phyloP scores from a whole-genome alignment of 2,329 filamentous ascomycete genomes.

The Ophiostoma novo-ulmi region DNA sequence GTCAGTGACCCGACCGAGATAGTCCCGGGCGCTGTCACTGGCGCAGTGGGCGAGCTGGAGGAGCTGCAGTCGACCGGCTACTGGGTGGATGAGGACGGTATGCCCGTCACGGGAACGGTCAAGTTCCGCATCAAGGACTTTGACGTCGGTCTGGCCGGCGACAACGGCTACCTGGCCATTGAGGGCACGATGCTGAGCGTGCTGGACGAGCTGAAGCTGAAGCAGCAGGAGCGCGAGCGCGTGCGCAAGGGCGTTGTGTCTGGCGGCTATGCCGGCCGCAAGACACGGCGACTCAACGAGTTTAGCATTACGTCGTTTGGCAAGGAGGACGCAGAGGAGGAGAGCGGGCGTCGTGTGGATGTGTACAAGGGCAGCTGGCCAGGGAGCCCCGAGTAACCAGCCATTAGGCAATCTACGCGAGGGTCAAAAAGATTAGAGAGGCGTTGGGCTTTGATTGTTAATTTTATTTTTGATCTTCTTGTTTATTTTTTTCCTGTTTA shows the following conservation, averaged over 20 bases:
- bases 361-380: constrained; percentile 35
- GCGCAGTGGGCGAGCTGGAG: not conserved
- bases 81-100: constrained; percentile 68
- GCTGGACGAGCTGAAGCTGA: constrained; percentile 58
- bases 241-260: constrained; percentile 35
- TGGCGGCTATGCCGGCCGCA: constrained; percentile 33
- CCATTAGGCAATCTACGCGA: too few species aligned
- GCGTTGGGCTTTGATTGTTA: not conserved
- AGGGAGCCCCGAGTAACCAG: constrained; percentile 29
- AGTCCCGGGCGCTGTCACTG: not conserved
- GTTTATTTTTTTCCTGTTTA: not conserved
- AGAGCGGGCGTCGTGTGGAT: constrained; percentile 34
- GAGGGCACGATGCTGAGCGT: constrained; percentile 78
- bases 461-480: not conserved
- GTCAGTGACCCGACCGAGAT: not conserved
- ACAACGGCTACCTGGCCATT: constrained; percentile 75
- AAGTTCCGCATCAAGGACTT: constrained; percentile 79
- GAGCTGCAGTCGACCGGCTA: constrained; percentile 55
- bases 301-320: constrained; percentile 55
- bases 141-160: constrained; percentile 69
- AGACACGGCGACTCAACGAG: constrained; percentile 41
- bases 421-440: not conserved
- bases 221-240: constrained; percentile 49
- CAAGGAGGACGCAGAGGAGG: constrained; percentile 44
- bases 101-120: constrained; percentile 64